Evolutionary conservation across 2,329 filamentous ascomycete species (phyloP).

Genomic region (Penicillium carneum): DNA sequence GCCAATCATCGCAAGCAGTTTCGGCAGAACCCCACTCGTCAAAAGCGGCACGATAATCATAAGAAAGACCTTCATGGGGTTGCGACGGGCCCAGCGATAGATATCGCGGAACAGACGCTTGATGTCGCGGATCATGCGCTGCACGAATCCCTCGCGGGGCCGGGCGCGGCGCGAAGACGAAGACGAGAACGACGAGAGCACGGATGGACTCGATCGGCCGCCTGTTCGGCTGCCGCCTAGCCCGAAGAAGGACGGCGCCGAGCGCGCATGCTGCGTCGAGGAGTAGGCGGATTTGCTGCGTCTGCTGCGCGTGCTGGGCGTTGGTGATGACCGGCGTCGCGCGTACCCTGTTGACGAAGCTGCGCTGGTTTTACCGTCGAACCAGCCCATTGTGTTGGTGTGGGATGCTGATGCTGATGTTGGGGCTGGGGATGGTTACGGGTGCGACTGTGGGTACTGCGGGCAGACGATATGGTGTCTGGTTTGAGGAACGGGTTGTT

Average conservation of each 20-base stretch:
- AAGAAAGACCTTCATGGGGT: slow-evolving; percentile 87
- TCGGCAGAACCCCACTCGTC: slow-evolving; percentile 80
- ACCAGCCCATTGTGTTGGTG: slow-evolving; percentile 54
- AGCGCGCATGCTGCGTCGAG: slow-evolving; percentile 49
- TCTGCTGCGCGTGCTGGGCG: slow-evolving; percentile 46
- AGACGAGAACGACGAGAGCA: slow-evolving; percentile 66
- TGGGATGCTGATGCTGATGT: background rate
- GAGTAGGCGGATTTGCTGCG: slow-evolving; percentile 46
- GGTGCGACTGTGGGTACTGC: background rate
- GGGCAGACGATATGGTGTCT: background rate
- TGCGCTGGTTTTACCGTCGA: slow-evolving; percentile 49
- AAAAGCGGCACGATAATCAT: slow-evolving; percentile 86
- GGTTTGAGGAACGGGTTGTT: background rate
- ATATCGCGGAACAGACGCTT: slow-evolving; percentile 81
- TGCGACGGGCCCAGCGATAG: slow-evolving; percentile 77
- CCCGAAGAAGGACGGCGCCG: slow-evolving; percentile 57
- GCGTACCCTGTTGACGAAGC: slow-evolving; percentile 41
- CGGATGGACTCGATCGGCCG: slow-evolving; percentile 52
- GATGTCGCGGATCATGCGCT: slow-evolving; percentile 75
- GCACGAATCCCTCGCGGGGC: slow-evolving; percentile 79
- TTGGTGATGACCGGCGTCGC: slow-evolving; percentile 35
- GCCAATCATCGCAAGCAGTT: slow-evolving; percentile 79
- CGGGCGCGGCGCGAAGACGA: slow-evolving; percentile 76
- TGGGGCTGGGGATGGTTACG: slow-evolving; percentile 1
- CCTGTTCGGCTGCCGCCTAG: slow-evolving; percentile 44